These are phyloP conservation scores for Xerocomellus amylosporus DNA, from an alignment of 768 basidiomycete species.

Conservation along the genomic window DNA sequence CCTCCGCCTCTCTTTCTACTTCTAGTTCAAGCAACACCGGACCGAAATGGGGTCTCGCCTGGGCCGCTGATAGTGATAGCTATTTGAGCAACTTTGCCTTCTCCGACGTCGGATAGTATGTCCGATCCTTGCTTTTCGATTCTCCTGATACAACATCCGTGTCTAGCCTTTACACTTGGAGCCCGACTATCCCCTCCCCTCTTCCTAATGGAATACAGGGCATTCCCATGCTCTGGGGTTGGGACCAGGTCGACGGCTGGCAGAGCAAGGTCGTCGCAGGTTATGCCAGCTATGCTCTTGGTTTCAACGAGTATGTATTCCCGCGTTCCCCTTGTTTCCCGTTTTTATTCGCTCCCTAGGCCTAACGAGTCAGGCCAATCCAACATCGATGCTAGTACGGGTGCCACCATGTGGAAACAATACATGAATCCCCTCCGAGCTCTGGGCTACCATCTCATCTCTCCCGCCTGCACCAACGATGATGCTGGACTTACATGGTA, in stretches of 20 bases:
- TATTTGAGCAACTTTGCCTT: conserved; percentile 47
- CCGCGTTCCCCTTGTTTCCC: neutral
- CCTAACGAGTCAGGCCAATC: conserved; percentile 66
- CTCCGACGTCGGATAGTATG: conserved; percentile 43
- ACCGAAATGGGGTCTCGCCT: conserved; percentile 62
- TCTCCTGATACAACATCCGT: neutral
- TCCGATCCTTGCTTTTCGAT: neutral
- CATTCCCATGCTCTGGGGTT: conserved; percentile 72
- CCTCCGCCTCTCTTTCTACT: conserved; percentile 8
- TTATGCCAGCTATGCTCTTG: conserved; percentile 51
- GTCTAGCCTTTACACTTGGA: conserved; percentile 64
- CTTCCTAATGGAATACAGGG: conserved; percentile 41
- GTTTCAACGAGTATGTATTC: conserved; percentile 69
- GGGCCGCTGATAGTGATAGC: conserved; percentile 24
- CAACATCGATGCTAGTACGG: too few species aligned
- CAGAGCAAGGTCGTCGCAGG: conserved; percentile 42
- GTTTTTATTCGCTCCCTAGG: conserved; percentile 37
- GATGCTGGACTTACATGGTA: conserved; percentile 68
- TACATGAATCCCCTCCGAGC: conserved; percentile 57
- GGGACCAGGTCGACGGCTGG: conserved; percentile 45
- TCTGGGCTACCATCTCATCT: conserved; percentile 55
- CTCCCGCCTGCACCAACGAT: conserved; percentile 67
- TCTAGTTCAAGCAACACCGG: neutral
- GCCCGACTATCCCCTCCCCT: conserved; percentile 38
- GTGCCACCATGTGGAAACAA: conserved; percentile 53